Evolutionary conservation across 176 grass and related monocot genomes (phyloP).

Genomic region (Dactylis glomerata): DNA sequence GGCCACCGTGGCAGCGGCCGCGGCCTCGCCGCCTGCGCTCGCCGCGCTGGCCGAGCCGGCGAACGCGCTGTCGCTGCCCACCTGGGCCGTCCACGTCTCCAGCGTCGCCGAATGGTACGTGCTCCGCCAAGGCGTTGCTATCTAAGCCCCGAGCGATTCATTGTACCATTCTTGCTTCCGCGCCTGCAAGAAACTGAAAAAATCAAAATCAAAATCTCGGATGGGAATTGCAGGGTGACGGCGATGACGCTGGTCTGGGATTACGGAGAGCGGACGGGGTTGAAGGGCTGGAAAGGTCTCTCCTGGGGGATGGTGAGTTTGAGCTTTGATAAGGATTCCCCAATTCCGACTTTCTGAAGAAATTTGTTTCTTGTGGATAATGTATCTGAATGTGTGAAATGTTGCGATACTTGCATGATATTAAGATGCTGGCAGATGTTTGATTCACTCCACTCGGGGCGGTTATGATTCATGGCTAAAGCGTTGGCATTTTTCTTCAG

Average conservation of each 20-base stretch:
- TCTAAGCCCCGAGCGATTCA: background rate
- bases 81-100: conserved; percentile 91
- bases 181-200: background rate
- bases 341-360: background rate
- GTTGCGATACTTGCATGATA: background rate
- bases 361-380: background rate
- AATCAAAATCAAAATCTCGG: background rate
- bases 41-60: conserved; percentile 62
- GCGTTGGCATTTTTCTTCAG: background rate
- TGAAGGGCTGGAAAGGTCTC: conserved; percentile 81
- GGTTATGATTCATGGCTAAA: too few species aligned
- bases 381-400: background rate
- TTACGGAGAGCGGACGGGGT: conserved; percentile 74
- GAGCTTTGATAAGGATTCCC: conserved; percentile 2
- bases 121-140: background rate
- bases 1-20: background rate
- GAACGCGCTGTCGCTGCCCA: conserved; percentile 91
- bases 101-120: conserved; percentile 84
- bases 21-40: conserved; percentile 50
- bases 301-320: conserved; percentile 89
- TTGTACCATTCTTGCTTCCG: background rate
- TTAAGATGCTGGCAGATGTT: background rate
- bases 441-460: background rate
- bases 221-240: conserved; percentile 56
- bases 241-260: conserved; percentile 92